Percentiles rank a stretch among this genome's conserved stretches.
These are phyloP conservation scores for Melanogaster broomeanus DNA, from an alignment of 768 basidiomycete species.

Conservation along the genomic window DNA sequence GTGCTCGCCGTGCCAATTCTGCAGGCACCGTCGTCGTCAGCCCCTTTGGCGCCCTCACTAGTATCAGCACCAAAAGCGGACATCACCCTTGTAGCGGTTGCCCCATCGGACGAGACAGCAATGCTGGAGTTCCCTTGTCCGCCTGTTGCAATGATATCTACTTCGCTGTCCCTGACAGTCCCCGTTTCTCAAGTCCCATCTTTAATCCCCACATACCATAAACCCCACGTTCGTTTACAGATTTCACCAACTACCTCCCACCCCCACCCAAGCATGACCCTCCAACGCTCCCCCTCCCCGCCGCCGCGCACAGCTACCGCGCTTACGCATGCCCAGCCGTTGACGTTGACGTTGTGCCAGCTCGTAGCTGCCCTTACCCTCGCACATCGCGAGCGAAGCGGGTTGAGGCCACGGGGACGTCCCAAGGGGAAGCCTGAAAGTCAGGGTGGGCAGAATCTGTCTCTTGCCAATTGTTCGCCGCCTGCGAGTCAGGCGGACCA, in stretches of 20 bases:
- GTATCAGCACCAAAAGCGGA: background rate
- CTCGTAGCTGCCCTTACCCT: conserved; percentile 33
- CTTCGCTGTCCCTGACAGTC: conserved; percentile 2
- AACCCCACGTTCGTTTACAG: conserved; percentile 28
- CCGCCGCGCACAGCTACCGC: conserved; percentile 15
- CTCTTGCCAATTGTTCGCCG: conserved; percentile 5
- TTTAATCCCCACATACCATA: conserved; percentile 2
- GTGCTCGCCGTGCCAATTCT: conserved; percentile 11
- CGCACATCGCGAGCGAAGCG: conserved; percentile 23
- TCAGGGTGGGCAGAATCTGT: conserved; percentile 4
- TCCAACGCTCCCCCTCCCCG: conserved; percentile 27
- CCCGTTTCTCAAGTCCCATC: conserved; percentile 4
- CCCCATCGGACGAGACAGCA: background rate
- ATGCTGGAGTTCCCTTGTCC: background rate
- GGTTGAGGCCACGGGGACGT: conserved; percentile 21
- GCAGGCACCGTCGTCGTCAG: conserved; percentile 4
- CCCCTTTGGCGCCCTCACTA: background rate
- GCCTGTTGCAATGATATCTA: background rate
- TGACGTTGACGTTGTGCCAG: conserved; percentile 31
- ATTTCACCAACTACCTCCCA: conserved; percentile 2
- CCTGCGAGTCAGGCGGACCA: conserved; percentile 3
- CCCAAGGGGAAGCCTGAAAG: background rate
- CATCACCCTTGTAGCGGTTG: no score
- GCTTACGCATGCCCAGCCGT: conserved; percentile 6
- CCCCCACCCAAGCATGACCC: conserved; percentile 5